These are phyloP conservation scores for Fraxinus excelsior DNA, from an alignment of 257 asterid genomes.

Conservation along the genomic window DNA sequence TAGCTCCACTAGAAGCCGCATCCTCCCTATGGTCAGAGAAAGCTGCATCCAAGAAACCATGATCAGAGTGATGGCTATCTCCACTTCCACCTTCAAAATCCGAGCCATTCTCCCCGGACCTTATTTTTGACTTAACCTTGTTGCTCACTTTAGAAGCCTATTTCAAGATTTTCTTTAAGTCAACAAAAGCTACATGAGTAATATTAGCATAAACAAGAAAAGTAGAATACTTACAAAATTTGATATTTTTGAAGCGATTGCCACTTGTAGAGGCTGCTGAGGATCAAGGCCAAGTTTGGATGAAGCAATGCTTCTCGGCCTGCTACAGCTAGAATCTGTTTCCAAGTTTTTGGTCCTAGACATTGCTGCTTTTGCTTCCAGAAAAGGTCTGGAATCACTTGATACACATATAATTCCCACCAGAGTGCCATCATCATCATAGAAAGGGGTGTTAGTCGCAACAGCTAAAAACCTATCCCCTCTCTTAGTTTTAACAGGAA, in stretches of 20 bases:
- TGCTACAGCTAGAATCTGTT: constrained; percentile 41
- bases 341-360: constrained; percentile 35
- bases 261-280: constrained; percentile 81
- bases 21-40: constrained; percentile 65
- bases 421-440: constrained; percentile 70
- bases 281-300: constrained; percentile 72
- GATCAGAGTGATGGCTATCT: constrained; percentile 68
- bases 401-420: constrained; percentile 74
- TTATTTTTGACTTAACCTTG: constrained; percentile 83
- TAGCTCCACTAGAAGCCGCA: constrained; percentile 85
- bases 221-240: constrained; percentile 62
- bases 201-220: background rate
- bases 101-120: constrained; percentile 47
- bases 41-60: constrained; percentile 45
- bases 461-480: constrained; percentile 61
- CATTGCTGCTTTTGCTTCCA: constrained; percentile 45
- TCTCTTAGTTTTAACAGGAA: constrained; percentile 67
- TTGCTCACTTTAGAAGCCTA: constrained; percentile 87
- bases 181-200: constrained; percentile 35
- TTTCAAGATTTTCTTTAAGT: constrained; percentile 28
- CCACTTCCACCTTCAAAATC: constrained; percentile 71
- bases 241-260: constrained; percentile 78
- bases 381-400: constrained; percentile 58
- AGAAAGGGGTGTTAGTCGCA: constrained; percentile 79
- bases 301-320: constrained; percentile 52